Evolutionary conservation across 1,284 basidiomycete species (phyloP), one percentile per base, ranked within the genome.

Genomic region (Leccinum insigne): DNA sequence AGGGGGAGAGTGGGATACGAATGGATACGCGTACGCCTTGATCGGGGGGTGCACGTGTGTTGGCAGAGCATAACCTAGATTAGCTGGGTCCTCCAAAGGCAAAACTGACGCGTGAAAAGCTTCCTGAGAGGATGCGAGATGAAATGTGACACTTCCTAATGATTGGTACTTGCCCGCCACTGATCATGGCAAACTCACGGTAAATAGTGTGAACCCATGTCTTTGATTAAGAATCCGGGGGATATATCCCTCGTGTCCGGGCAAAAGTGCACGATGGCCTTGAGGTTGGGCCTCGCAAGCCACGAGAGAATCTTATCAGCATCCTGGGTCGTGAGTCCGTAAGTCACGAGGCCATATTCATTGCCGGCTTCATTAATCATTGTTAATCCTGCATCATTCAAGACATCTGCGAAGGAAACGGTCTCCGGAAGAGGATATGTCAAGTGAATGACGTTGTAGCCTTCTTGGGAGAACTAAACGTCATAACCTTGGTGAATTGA

Each of bases 401-500:
- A 63, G 32, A 63, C 58, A 13, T 72, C 67, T 10, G 60, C 29
- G 32, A 78, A 67, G 47, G 68, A 63, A 35, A 69, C 66, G 26
- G 63, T 14, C 23, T 66, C 62, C 32, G 70, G 59, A 29, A 63
- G 61, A 26, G 78, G 75, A 58, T 78, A 78, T 10, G 67, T 58
- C 26, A 82, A 65, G 23, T 81, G 79, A 26, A 79, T 64, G 21
- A 80, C 76, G 38, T 77, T 67, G 67, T 83, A 82, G n/a, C 81
- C 82, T 70, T 83, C 82, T 66, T 82, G 78, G 26, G 81, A 71
- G 66, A 80, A 77, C 80, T 83, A 32, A 42, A 26, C 16, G 32
- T 61, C 23, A 67, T 42, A 14, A 38, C n/a, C 3, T 57, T 38
- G 16, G 61, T 64, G 21, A 62, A 54, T 13, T 58, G 3, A 38